Conservation (phyloP, 164 flowering plant genomes). For the Paratinospora sagittata region DNA sequence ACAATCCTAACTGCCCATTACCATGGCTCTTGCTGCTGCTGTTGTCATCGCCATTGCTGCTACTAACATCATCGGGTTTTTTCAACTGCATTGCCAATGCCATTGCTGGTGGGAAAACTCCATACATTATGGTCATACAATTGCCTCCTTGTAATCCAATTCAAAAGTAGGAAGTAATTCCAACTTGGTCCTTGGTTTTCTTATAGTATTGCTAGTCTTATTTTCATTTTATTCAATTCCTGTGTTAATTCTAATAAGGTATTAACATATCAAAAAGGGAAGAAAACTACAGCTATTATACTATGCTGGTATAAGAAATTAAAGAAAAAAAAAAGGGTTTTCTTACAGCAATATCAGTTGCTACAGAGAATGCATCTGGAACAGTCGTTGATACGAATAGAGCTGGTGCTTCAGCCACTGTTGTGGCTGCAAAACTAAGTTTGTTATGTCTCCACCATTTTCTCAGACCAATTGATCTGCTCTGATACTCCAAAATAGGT, state of each 20-base stretch:
- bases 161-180: not conserved
- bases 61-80: slow-evolving; percentile 6
- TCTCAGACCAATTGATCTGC: slow-evolving; percentile 6
- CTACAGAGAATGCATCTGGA: slow-evolving; percentile 67
- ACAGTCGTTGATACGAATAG: slow-evolving; percentile 44
- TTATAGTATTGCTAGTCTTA: too few relatives aligned
- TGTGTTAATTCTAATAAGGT: too few relatives aligned
- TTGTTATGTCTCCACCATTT: slow-evolving; percentile 54
- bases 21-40: too few relatives aligned
- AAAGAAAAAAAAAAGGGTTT: not conserved
- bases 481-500: slow-evolving; percentile 1
- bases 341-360: slow-evolving; percentile 77
- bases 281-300: too few relatives aligned
- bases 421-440: slow-evolving; percentile 33
- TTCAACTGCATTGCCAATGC: slow-evolving; percentile 54
- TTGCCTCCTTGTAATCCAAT: slow-evolving; percentile 61
- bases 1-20: slow-evolving; percentile 16
- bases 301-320: not conserved
- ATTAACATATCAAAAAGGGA: not conserved
- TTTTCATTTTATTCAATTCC: too few relatives aligned
- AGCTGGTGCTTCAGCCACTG: slow-evolving; percentile 50
- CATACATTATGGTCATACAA: slow-evolving; percentile 66
- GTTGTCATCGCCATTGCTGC: not conserved
- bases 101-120: slow-evolving; percentile 84
- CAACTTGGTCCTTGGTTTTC: too few relatives aligned